phyloP scores from a whole-genome alignment of 2,329 filamentous ascomycete species.

The Sporothrix pallida region DNA sequence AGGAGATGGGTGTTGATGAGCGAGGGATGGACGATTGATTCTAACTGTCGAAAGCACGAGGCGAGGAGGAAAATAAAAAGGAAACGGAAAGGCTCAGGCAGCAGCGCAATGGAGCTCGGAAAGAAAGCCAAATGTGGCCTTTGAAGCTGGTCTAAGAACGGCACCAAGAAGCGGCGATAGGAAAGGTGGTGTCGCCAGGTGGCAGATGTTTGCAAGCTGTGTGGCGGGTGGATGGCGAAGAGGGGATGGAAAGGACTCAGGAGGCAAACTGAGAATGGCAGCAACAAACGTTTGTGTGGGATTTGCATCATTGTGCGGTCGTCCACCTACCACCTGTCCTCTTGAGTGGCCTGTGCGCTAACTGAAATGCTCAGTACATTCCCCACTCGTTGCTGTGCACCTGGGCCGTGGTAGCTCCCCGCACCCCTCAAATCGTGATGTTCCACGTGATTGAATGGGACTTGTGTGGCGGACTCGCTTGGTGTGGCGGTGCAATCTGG shows the following conservation, averaged over 20 bases:
- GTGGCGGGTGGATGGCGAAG: constrained; percentile 18
- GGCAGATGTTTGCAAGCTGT: constrained; percentile 5
- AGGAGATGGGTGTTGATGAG: neutral
- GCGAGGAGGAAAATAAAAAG: neutral
- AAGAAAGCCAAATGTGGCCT: constrained; percentile 26
- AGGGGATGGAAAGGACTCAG: constrained; percentile 4
- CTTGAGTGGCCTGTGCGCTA: constrained; percentile 34
- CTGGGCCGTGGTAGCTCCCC: neutral
- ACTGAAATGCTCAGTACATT: neutral
- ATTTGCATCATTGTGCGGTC: constrained; percentile 35
- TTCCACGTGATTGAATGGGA: neutral
- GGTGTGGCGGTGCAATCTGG: neutral
- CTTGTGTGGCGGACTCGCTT: neutral
- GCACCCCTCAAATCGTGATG: neutral
- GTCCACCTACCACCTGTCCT: constrained; percentile 36
- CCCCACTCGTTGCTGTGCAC: constrained; percentile 26
- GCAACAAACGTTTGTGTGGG: neutral
- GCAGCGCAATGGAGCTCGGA: neutral
- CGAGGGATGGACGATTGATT: neutral
- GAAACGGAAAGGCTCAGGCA: constrained; percentile 20
- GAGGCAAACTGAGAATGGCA: constrained; percentile 15
- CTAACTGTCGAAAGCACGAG: neutral
- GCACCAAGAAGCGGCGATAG: constrained; percentile 21
- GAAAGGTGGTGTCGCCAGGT: constrained; percentile 26
- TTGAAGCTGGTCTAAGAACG: neutral